Evolutionary conservation across 306 rosid genomes (phyloP).

Genomic region (Lathyrus oleraceus): DNA sequence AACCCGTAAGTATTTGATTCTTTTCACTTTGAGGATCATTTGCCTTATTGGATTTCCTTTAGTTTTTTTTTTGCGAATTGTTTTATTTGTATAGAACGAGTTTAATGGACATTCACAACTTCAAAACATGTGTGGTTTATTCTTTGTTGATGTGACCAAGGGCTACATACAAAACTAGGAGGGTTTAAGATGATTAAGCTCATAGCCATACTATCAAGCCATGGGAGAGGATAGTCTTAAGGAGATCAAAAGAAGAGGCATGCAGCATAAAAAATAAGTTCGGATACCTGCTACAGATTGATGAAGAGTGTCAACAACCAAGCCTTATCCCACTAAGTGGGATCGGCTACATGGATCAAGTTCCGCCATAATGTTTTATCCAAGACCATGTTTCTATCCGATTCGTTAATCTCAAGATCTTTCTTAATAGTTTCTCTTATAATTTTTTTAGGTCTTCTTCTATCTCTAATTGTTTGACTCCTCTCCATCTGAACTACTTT

Average conservation of each 20-base stretch:
- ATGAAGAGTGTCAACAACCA: background rate
- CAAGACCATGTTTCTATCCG: too few relatives aligned
- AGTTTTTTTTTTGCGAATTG: background rate
- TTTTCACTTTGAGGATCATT: background rate
- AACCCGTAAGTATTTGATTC: slow-evolving; percentile 61
- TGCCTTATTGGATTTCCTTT: background rate
- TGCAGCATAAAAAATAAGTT: background rate
- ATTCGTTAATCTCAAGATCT: too few relatives aligned
- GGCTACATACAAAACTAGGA: background rate
- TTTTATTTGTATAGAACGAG: background rate
- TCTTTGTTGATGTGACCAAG: background rate
- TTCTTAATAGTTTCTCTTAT: too few relatives aligned
- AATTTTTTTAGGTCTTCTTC: too few relatives aligned
- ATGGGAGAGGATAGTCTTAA: background rate
- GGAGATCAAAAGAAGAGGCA: background rate
- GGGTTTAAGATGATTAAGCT: background rate
- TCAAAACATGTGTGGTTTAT: background rate
- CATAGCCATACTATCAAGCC: background rate
- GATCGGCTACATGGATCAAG: too few relatives aligned
- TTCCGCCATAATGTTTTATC: too few relatives aligned
- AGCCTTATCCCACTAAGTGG: too few relatives aligned
- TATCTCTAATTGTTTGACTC: too few relatives aligned
- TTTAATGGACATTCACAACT: background rate
- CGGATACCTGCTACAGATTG: background rate
- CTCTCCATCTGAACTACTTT: too few relatives aligned